Conservation (phyloP, 2,329 filamentous ascomycete species). For the Aureobasidium zeae region DNA sequence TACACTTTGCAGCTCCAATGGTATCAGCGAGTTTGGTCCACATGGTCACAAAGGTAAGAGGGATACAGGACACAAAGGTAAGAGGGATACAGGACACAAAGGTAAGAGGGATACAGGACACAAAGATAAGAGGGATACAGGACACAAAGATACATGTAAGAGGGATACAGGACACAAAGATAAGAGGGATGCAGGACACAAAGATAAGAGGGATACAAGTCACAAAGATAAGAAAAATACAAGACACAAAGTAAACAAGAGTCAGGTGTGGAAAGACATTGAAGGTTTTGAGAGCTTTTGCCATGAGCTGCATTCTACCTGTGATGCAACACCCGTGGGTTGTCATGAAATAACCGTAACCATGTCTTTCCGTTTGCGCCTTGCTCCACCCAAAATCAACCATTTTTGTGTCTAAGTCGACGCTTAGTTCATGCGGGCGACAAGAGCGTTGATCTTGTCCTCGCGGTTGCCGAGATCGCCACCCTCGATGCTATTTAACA, state of each 20-base stretch:
- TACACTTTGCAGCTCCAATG: too few relatives aligned
- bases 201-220: background rate
- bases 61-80: too few relatives aligned
- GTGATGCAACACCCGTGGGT: conserved; percentile 10
- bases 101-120: too few relatives aligned
- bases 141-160: too few relatives aligned
- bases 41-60: too few relatives aligned
- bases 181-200: too few relatives aligned
- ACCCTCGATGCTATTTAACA: conserved; percentile 85
- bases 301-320: conserved; percentile 15
- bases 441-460: conserved; percentile 92
- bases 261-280: conserved; percentile 14
- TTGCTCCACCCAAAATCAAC: conserved; percentile 12
- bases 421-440: conserved; percentile 94
- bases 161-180: too few relatives aligned
- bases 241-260: background rate
- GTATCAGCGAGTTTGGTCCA: too few relatives aligned
- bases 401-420: background rate
- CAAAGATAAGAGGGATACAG: too few relatives aligned
- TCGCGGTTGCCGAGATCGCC: conserved; percentile 98
- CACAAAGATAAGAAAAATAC: background rate
- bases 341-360: conserved; percentile 11
- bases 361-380: conserved; percentile 17
- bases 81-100: too few relatives aligned
- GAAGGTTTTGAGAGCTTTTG: conserved; percentile 17